Base-by-base conservation (phyloP, 2,329 filamentous ascomycete species). In the Trichoderma citrinoviride region DNA sequence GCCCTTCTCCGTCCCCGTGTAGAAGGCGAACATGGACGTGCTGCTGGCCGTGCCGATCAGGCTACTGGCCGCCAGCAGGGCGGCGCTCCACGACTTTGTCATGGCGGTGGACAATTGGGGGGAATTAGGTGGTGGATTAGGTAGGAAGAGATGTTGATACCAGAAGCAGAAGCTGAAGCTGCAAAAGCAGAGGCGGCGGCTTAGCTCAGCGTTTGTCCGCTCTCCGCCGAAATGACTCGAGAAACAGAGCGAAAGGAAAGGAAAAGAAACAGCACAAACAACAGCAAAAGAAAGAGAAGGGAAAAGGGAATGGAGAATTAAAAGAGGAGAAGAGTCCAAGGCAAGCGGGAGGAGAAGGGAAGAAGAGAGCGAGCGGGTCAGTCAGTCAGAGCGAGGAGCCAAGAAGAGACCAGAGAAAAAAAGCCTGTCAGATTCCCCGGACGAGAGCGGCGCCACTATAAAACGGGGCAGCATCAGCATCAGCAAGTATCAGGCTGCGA, bases 1-100 rank as follows among this genome's bases (percentile, higher is more conserved):
- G 25, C 60, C 60, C 37, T 37, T 37, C 5, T 54, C 2, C 14
- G 56, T 15, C 5, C 56, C 56, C 17, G 60, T 21, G 29, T 62
- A 62, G 19, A 62, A 62, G 19, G 60, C 60, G 14, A 46, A 62
- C 27, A 62, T 25, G 25, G 60, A 37, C 8, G 49, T 19, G 14
- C 40, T 41, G 49, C 60, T 62, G 60, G 40, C 60, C 3, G 37
- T 54, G 60, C 40, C 23, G 27, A 62, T 37, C 15, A 62, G 40
- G 60, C 33, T 60, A 8, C 60, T 25, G 56, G 49, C 40, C 7
- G 40, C 49, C 60, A 62, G 41, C 60, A 12, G 49, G 4, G 60
- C 60, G 19, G 44, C 19, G 49, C 49, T 43, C 14, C 43, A 23
- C 8, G 33, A 33, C 27, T 21, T 57, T 25, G 43, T 37, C n/a